Percentiles rank a stretch among this genome's conserved stretches.
Evolutionary conservation across 2,329 filamentous ascomycete genomes (phyloP).

Genomic region (Pleoardoris graminearum): DNA sequence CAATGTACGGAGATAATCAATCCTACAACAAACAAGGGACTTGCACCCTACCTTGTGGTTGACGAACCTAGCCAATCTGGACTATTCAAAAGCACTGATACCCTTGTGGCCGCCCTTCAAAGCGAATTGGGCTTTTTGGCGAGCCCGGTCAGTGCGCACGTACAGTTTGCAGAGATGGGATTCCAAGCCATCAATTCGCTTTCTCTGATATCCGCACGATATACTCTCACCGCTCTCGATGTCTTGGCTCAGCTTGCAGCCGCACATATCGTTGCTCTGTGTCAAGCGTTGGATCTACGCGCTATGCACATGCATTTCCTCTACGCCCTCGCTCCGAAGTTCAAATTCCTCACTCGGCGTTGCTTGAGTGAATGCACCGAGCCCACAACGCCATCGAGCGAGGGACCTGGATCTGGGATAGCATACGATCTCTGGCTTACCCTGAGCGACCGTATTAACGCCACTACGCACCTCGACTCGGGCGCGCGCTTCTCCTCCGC

Average conservation of each 20-base stretch:
- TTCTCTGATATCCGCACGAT: conserved; percentile 62
- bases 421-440: conserved; percentile 20
- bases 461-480: conserved; percentile 18
- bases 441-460: conserved; percentile 13
- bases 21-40: conserved; percentile 60
- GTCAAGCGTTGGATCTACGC: conserved; percentile 62
- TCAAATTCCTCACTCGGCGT: conserved; percentile 13
- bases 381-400: conserved; percentile 12
- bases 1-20: conserved; percentile 68
- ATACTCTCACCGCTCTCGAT: conserved; percentile 60
- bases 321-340: conserved; percentile 16
- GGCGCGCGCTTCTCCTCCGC: conserved; percentile 13
- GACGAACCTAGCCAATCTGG: conserved; percentile 64
- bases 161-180: conserved; percentile 68
- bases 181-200: conserved; percentile 70
- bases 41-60: conserved; percentile 64
- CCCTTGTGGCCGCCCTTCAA: conserved; percentile 66
- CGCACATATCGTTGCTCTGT: conserved; percentile 58
- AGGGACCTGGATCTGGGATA: conserved; percentile 10
- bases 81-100: conserved; percentile 67
- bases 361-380: conserved; percentile 12
- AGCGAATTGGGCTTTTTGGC: conserved; percentile 65
- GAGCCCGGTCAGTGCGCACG: conserved; percentile 64
- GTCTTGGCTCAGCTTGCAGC: conserved; percentile 60
- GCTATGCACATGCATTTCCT: conserved; percentile 26